phyloP scores from a whole-genome alignment of 164 flowering plant species.

The Hamamelis virginiana region DNA sequence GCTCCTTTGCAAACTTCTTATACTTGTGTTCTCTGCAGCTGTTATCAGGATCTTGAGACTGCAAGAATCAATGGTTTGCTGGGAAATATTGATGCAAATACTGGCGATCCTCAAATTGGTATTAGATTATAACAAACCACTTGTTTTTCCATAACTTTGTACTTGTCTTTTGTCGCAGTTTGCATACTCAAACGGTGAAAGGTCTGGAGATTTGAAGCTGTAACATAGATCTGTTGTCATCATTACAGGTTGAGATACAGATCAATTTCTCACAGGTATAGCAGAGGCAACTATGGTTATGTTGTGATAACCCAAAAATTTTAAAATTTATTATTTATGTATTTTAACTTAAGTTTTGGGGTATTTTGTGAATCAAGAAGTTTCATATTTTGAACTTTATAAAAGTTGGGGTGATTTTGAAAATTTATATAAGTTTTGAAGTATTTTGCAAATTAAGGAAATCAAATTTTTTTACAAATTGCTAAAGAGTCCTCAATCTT shows the following conservation, averaged over 20 bases:
- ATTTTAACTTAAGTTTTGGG: too few relatives aligned
- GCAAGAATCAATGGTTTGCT: constrained; percentile 91
- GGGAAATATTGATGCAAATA: constrained; percentile 95
- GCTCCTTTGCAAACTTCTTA: neutral
- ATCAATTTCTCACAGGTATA: constrained; percentile 88
- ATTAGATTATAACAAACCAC: constrained; percentile 8
- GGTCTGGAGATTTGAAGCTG: neutral
- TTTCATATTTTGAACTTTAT: too few relatives aligned
- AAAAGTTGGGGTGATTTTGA: too few relatives aligned
- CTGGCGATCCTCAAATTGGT: constrained; percentile 97
- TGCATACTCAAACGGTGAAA: neutral
- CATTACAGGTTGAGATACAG: constrained; percentile 96
- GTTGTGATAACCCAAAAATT: too few relatives aligned
- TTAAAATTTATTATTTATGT: too few relatives aligned
- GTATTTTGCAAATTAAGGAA: too few relatives aligned
- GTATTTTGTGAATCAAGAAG: too few relatives aligned
- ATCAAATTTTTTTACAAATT: too few relatives aligned
- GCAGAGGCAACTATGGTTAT: constrained; percentile 88
- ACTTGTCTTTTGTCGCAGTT: neutral
- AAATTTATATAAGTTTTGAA: too few relatives aligned
- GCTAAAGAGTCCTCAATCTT: too few relatives aligned
- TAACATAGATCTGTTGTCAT: constrained; percentile 3
- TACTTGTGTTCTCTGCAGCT: constrained; percentile 40
- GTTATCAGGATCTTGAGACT: constrained; percentile 98
- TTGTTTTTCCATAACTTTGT: neutral